Conservation (phyloP, 2,329 filamentous ascomycete species). For the Fusarium austroafricanum region DNA sequence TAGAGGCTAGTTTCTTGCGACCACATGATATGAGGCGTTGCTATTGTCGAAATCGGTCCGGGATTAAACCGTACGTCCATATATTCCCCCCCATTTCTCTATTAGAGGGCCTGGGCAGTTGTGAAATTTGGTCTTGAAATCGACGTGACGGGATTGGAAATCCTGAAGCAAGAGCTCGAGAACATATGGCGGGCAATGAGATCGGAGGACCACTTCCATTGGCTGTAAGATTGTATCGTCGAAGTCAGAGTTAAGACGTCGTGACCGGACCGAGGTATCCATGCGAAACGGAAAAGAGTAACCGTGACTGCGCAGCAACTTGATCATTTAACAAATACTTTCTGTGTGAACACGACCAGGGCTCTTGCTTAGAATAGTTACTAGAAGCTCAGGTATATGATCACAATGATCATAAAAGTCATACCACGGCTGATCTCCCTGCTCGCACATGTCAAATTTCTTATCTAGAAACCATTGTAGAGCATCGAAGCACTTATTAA, state of each 20-base stretch:
- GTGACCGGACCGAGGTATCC: too few species aligned
- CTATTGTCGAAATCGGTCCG: too few species aligned
- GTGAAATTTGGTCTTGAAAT: accelerated
- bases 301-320: not conserved
- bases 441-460: not conserved
- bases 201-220: not conserved
- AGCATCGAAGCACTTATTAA: not conserved
- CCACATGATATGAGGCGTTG: too few species aligned
- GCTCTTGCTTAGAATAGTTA: not conserved
- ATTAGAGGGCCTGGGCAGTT: not conserved
- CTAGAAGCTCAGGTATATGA: not conserved
- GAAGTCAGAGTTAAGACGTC: too few species aligned
- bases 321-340: slow-evolving; percentile 8
- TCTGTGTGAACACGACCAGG: not conserved
- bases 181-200: not conserved
- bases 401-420: accelerated
- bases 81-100: not conserved
- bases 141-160: not conserved
- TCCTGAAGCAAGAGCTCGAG: not conserved
- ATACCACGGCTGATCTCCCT: not conserved
- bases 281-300: not conserved
- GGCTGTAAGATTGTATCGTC: not conserved
- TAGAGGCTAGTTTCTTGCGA: not conserved
- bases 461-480: not conserved
- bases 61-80: too few species aligned